Evolutionary conservation across 2,329 filamentous ascomycete genomes (phyloP), one percentile per base, ranked within the genome.

Genomic region (Amauroascus niger): DNA sequence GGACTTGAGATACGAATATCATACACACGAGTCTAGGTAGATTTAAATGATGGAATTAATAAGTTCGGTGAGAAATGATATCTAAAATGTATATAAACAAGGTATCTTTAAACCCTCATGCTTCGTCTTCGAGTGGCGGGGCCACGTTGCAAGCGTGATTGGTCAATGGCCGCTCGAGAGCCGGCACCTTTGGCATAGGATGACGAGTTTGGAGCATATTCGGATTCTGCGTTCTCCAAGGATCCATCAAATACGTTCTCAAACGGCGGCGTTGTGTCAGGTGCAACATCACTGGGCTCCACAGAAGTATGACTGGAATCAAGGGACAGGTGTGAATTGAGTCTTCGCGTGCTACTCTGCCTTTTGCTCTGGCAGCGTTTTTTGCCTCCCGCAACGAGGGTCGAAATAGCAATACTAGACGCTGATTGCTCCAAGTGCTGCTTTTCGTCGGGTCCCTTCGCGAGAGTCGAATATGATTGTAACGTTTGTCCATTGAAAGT

Each of bases 81-180:
- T 26, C 13, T 51, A 51, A 51, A 33, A 45, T 52, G 33, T 44
- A 44, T 24, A 46, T 28, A 40, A 16, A 50, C 41, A 47, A n/a
- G 46, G 16, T 35, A 9, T 22, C 11, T 6, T 56, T 53, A 71
- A 45, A 71, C 56, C 65, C 72, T 69, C 68, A 70, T 72, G 54
- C 69, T 72, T 56, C 62, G 67, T 57, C 70, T 64, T 50, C 69
- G 63, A 28, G 65, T 61, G 18, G 62, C 62, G 45, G 61, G 60
- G 28, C 46, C 37, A n/a, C 68, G 64, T 41, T 68, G 64, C 13
- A 37, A 14, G 26, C 50, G 28, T 24, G 43, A 26, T 16, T n/a
- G 24, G 37, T 46, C 43, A 6, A 40, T 9, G 13, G 37, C 37
- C 16, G 20, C 41, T 24, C 40, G 32, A 24, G n/a, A 39, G 9